Percentiles rank a stretch among this genome's conserved stretches.
Conservation (phyloP, 169 alveolate species). For the Neospora caninum region DNA sequence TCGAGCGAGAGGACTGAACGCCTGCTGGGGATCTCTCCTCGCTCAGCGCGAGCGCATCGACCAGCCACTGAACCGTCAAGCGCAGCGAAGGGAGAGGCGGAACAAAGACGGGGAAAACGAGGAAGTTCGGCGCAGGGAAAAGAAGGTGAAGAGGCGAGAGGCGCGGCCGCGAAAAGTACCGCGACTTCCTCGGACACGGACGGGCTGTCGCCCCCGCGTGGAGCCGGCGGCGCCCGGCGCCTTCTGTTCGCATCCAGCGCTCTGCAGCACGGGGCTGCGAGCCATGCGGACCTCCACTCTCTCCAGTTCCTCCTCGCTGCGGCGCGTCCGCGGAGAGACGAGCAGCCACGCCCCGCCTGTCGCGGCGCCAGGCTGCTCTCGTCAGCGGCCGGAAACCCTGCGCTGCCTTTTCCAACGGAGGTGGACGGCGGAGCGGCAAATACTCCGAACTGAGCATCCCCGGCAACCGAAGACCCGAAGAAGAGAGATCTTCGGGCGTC, state of each 20-base stretch:
- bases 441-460: neutral
- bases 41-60: neutral
- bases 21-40: neutral
- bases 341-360: too few species aligned
- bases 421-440: neutral
- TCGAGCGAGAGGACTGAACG: neutral
- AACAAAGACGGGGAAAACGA: neutral
- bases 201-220: neutral
- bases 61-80: neutral
- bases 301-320: too few species aligned
- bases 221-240: neutral
- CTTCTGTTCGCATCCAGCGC: too few species aligned
- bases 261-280: too few species aligned
- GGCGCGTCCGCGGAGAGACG: too few species aligned
- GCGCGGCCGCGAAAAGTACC: neutral
- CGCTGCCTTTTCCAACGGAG: neutral
- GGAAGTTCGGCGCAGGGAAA: neutral
- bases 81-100: constrained; percentile 7
- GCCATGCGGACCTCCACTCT: too few species aligned
- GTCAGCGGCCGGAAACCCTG: neutral
- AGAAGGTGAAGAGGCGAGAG: neutral
- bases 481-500: neutral
- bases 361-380: neutral
- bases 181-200: neutral
- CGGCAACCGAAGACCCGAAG: neutral